Percentiles rank a stretch among this genome's conserved stretches.
phyloP scores from a whole-genome alignment of 2,329 filamentous ascomycete genomes.

The Colletotrichum trifolii region DNA sequence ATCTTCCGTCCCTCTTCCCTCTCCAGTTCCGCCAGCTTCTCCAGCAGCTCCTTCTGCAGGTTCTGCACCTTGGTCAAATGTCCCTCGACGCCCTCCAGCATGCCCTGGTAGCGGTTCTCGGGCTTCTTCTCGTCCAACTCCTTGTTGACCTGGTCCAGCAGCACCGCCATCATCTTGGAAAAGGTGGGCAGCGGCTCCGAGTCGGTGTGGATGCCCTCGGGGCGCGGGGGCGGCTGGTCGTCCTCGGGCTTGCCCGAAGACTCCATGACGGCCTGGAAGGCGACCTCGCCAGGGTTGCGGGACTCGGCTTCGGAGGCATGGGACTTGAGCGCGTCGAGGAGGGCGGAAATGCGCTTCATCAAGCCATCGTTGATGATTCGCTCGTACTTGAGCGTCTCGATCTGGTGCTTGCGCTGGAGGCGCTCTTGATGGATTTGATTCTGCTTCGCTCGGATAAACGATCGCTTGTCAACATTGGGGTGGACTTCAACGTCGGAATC shows the following conservation, averaged over 20 bases:
- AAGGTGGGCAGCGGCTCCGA: constrained; percentile 83
- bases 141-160: constrained; percentile 92
- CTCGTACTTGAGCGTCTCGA: constrained; percentile 92
- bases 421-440: constrained; percentile 95
- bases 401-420: constrained; percentile 85
- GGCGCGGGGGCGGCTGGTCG: constrained; percentile 78
- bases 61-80: constrained; percentile 83
- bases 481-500: constrained; percentile 99
- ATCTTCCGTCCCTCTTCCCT: constrained; percentile 90
- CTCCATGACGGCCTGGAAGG: constrained; percentile 91
- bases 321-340: constrained; percentile 79
- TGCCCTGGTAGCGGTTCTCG: constrained; percentile 74
- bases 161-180: constrained; percentile 97
- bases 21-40: constrained; percentile 83
- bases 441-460: constrained; percentile 98
- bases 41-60: constrained; percentile 79
- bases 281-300: constrained; percentile 79
- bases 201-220: constrained; percentile 81
- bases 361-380: constrained; percentile 92
- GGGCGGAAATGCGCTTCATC: constrained; percentile 81
- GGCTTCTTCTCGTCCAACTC: constrained; percentile 81
- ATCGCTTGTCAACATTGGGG: constrained; percentile 97
- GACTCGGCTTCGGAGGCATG: constrained; percentile 76
- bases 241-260: constrained; percentile 78
- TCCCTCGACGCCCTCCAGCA: constrained; percentile 79